Percentiles rank a stretch among this genome's conserved stretches.
phyloP scores from a whole-genome alignment of 352 stramenopile species.

The Saprolegnia parasitica region DNA sequence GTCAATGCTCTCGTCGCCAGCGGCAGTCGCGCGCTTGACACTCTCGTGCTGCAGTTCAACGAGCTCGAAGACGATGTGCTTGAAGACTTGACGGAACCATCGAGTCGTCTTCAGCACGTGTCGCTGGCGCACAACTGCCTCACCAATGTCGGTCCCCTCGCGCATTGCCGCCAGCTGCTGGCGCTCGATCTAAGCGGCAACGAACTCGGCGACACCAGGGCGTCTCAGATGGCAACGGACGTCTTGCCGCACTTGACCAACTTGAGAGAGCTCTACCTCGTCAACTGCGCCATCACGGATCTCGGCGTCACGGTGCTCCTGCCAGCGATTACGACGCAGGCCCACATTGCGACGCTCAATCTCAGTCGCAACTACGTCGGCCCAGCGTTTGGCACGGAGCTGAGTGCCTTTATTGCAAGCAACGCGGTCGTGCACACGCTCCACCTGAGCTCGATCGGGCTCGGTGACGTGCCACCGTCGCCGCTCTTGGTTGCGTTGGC shows the following conservation, averaged over 20 bases:
- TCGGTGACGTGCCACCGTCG: background rate
- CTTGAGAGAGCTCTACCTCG: conserved; percentile 3
- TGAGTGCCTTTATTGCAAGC: background rate
- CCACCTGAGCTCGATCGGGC: conserved; percentile 21
- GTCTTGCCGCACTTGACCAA: conserved; percentile 4
- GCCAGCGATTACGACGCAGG: background rate
- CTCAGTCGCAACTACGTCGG: conserved; percentile 14
- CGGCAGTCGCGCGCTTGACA: conserved; percentile 10
- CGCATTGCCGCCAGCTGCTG: conserved; percentile 5
- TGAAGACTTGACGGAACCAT: background rate
- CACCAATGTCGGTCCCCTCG: conserved; percentile 1
- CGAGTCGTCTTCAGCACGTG: background rate
- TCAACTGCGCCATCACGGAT: conserved; percentile 7
- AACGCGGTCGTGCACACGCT: background rate
- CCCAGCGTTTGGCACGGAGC: background rate
- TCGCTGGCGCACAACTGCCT: conserved; percentile 18
- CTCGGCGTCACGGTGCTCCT: background rate
- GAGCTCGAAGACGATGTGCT: conserved; percentile 23
- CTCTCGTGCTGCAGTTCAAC: conserved; percentile 14
- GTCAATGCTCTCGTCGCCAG: background rate
- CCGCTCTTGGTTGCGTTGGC: background rate
- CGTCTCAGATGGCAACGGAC: background rate
- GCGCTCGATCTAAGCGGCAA: conserved; percentile 18
- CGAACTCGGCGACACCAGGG: conserved; percentile 1
- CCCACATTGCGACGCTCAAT: conserved; percentile 9